These are phyloP conservation scores for Paxillus ammoniavirescens DNA, from an alignment of 768 basidiomycete genomes.

Conservation along the genomic window DNA sequence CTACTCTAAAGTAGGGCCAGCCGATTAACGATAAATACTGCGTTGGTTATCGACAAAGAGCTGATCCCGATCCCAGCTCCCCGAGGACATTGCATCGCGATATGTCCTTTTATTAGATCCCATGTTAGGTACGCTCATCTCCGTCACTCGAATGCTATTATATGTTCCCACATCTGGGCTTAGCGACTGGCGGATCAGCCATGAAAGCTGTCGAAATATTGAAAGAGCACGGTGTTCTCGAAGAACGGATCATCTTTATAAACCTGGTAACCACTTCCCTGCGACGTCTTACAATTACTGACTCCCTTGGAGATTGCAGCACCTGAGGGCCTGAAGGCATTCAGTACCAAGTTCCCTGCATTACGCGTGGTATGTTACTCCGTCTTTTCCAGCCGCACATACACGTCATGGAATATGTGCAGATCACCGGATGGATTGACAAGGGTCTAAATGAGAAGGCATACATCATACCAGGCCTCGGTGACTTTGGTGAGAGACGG, in stretches of 20 bases:
- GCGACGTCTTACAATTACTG: not conserved
- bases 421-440: constrained; percentile 97
- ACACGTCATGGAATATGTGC: constrained; percentile 1
- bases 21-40: not conserved
- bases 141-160: not conserved
- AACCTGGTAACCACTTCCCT: constrained; percentile 60
- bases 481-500: constrained; percentile 96
- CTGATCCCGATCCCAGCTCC: constrained; percentile 54
- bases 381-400: not conserved
- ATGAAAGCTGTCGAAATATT: constrained; percentile 97
- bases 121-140: constrained; percentile 75
- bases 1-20: constrained; percentile 65
- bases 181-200: constrained; percentile 94
- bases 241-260: constrained; percentile 93
- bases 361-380: constrained; percentile 66
- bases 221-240: constrained; percentile 87
- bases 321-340: constrained; percentile 83
- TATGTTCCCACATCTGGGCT: not conserved
- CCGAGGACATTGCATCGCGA: constrained; percentile 86
- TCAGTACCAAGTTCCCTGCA: constrained; percentile 72
- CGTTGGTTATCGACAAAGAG: not conserved
- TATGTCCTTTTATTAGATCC: constrained; percentile 96
- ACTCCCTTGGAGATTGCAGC: constrained; percentile 64
- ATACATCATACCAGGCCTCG: constrained; percentile 91
- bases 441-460: constrained; percentile 87